phyloP scores from a whole-genome alignment of 179 eudicot genomes.

The Patellifolia procumbens region DNA sequence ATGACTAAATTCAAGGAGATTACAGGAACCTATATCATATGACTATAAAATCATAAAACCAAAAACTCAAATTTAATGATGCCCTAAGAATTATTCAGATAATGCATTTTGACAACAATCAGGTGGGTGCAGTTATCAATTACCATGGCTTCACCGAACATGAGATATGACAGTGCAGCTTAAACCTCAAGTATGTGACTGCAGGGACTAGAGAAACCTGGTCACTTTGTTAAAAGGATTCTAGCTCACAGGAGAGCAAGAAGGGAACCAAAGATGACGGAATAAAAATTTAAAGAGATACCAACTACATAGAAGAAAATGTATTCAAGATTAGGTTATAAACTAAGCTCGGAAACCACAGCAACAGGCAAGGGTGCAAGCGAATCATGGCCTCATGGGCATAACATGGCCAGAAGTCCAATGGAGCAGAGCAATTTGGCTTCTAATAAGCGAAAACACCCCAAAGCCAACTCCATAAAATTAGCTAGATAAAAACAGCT shows the following conservation, averaged over 20 bases:
- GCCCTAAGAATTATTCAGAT: too few species aligned
- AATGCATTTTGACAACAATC: not conserved
- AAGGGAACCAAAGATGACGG: not conserved
- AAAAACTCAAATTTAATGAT: too few species aligned
- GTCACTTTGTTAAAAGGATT: not conserved
- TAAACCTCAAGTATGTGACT: not conserved
- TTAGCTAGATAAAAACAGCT: not conserved
- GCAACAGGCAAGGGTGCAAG: not conserved
- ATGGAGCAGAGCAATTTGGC: not conserved
- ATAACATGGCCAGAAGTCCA: not conserved
- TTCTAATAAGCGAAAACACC: not conserved
- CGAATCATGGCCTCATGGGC: constrained; percentile 6
- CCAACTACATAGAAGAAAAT: too few species aligned
- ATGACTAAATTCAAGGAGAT: too few species aligned
- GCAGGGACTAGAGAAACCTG: not conserved
- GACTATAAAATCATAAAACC: too few species aligned
- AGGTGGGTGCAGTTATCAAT: too few species aligned
- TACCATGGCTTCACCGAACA: not conserved
- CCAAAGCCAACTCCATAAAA: not conserved
- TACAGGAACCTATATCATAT: too few species aligned
- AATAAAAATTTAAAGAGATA: not conserved
- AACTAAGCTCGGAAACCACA: not conserved
- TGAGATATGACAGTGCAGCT: too few species aligned
- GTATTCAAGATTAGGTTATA: not conserved
- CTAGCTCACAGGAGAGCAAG: not conserved